Evolutionary conservation across 1,139 yeast species (phyloP).

Genomic region (Petasospora rhodanensis): DNA sequence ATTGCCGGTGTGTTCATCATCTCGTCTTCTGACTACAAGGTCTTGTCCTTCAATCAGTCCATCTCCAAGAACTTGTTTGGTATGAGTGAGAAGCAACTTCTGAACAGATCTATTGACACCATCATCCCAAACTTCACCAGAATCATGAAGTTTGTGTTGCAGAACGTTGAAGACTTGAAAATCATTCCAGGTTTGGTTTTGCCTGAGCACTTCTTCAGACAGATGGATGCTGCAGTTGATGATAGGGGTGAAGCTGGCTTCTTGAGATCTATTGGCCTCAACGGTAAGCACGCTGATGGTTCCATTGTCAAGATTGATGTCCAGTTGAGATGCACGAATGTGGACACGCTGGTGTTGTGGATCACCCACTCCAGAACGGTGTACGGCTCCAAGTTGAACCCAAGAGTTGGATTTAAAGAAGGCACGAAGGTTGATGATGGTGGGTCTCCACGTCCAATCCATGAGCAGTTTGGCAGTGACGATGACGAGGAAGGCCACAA

Average conservation of each 20-base stretch:
- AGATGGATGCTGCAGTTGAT: constrained; percentile 35
- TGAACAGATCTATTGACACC: constrained; percentile 46
- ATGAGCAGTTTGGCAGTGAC: constrained; percentile 6
- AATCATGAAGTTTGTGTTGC: constrained; percentile 46
- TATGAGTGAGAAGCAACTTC: constrained; percentile 42
- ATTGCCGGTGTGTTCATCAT: constrained; percentile 83
- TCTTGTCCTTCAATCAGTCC: constrained; percentile 72
- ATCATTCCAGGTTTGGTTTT: constrained; percentile 52
- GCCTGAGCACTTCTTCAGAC: constrained; percentile 87
- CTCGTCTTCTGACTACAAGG: constrained; percentile 36
- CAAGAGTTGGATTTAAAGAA: constrained; percentile 14
- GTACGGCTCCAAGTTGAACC: constrained; percentile 19
- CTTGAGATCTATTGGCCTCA: constrained; percentile 59
- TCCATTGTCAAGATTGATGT: constrained; percentile 61
- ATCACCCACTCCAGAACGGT: constrained; percentile 70
- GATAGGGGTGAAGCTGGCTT: constrained; percentile 41
- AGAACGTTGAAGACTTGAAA: constrained; percentile 37
- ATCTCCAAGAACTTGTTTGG: constrained; percentile 81
- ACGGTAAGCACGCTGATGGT: constrained; percentile 71
- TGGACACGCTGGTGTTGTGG: constrained; percentile 68
- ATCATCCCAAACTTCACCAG: constrained; percentile 64
- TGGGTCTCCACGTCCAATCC: constrained; percentile 1
- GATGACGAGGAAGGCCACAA: constrained; percentile 12
- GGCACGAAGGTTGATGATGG: constrained; percentile 14
- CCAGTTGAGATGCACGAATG: constrained; percentile 68